Evolutionary conservation across 176 grass and related monocot genomes (phyloP), one percentile per base, ranked within the genome.

Genomic region (Oryza brachyantha): DNA sequence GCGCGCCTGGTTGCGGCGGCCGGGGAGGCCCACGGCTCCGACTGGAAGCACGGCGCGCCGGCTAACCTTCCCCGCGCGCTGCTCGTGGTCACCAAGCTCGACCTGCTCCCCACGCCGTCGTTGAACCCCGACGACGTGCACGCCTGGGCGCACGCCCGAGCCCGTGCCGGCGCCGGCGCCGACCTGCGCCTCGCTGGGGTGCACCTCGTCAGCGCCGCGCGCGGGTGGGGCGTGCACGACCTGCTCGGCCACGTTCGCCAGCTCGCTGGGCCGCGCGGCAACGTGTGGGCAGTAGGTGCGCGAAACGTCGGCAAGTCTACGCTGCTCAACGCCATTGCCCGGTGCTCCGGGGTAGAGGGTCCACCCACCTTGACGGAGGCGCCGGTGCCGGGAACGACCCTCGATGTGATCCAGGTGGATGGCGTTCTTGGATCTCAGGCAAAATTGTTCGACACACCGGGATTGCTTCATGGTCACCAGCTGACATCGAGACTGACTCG

Each of bases 301-400:
- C 83, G 89, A 70, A 98, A 98, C 4, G 96, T 91, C 1, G 88
- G 92, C 25, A 98, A 94, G 66, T 98, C 96, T 1, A 98, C 92
- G 0, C 75, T 94, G 74, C 87, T 94, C 48, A 98, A 94, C 81
- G 84, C 96, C 35, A 93, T 94, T 85, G 85, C 79, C 10, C 67
- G 81, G 29, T 98, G 95, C 69, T 80, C 86, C 6, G 85, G 79
- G 25, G 21, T 84, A 0, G 73, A 41, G 12, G 76, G 76, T 14
- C 40, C 61, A 29, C 63, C 85, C 4, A 84, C 68, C 50, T 88
- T 98, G 85, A 98, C 92, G 6, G 96, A 98, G 81, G 87, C 96
- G 0, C 90, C 92, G 0, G 96, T 98, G 29, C 96, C 90, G 0
- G 96, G 96, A 46, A 98, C 96, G 12, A 98, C 92, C 26, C 80